phyloP scores from a whole-genome alignment of 2,329 filamentous ascomycete species.

The Diaporthe sp. region DNA sequence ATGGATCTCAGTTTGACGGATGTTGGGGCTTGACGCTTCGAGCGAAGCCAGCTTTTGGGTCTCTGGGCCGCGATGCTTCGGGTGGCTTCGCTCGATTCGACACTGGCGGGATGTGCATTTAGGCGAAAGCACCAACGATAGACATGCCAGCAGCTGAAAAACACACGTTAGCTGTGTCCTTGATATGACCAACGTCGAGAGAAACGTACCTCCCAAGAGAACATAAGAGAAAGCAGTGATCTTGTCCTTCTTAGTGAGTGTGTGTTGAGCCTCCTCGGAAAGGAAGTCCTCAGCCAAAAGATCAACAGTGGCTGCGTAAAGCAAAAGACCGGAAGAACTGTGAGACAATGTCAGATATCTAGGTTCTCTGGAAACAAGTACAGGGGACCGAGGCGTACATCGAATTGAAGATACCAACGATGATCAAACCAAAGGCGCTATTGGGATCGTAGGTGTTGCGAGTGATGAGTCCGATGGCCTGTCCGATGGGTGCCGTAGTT shows the following conservation, averaged over 20 bases:
- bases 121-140: conserved; percentile 58
- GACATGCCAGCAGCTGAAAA: conserved; percentile 56
- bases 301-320: conserved; percentile 73
- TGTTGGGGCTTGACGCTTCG: not conserved
- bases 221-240: conserved; percentile 63
- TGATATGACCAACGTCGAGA: not conserved
- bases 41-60: not conserved
- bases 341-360: not conserved
- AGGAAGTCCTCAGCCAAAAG: conserved; percentile 74
- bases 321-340: conserved; percentile 68
- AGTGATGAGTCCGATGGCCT: conserved; percentile 70
- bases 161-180: conserved; percentile 25
- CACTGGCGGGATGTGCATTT: conserved; percentile 35
- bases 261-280: conserved; percentile 63
- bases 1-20: conserved; percentile 18
- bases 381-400: conserved; percentile 56
- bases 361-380: not conserved
- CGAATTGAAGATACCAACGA: conserved; percentile 73
- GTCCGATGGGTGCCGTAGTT: conserved; percentile 71
- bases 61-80: not conserved
- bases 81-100: not conserved
- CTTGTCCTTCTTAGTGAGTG: conserved; percentile 63
- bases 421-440: conserved; percentile 71
- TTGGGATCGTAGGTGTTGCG: conserved; percentile 70
- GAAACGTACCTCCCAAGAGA: conserved; percentile 58